Percentiles rank a stretch among this genome's conserved stretches.
Conservation (phyloP, 495 filamentous ascomycete species). For the Jackrogersella multiformis region DNA sequence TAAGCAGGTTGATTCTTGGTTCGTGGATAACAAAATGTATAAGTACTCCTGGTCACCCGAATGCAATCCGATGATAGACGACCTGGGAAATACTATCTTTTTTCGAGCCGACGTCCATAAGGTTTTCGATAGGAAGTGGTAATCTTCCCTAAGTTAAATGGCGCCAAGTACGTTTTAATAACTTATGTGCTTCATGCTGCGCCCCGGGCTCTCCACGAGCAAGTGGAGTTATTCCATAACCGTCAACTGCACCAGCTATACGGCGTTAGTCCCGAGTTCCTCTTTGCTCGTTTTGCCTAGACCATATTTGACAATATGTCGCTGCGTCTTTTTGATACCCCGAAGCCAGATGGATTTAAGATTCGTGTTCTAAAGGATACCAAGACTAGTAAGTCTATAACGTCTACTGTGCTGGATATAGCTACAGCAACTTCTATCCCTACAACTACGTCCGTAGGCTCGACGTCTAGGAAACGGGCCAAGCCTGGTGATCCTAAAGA, state of each 20-base stretch:
- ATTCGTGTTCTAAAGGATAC: background rate
- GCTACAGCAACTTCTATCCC: too few relatives aligned
- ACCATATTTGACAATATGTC: constrained; percentile 3
- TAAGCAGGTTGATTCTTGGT: background rate
- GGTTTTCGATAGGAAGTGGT: constrained; percentile 2
- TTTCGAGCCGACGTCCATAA: constrained; percentile 7
- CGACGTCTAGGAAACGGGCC: too few relatives aligned
- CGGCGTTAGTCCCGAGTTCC: background rate
- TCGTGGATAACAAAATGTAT: background rate
- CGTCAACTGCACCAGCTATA: background rate
- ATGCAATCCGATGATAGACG: background rate
- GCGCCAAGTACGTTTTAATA: background rate
- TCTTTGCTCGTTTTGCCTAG: constrained; percentile 23
- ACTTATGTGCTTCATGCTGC: background rate
- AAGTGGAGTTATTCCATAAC: background rate
- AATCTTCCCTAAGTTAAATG: background rate
- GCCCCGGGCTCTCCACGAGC: background rate
- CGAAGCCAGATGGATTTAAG: background rate
- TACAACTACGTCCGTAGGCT: too few relatives aligned
- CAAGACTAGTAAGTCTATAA: background rate
- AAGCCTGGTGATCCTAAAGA: too few relatives aligned
- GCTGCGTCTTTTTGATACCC: background rate
- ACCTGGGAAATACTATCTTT: background rate
- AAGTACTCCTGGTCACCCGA: background rate
- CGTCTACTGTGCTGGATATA: too few relatives aligned